Percentiles rank a stretch among this genome's conserved stretches.
These are phyloP conservation scores for Nannizziopsis barbatae DNA, from an alignment of 2,329 filamentous ascomycete genomes.

Conservation along the genomic window DNA sequence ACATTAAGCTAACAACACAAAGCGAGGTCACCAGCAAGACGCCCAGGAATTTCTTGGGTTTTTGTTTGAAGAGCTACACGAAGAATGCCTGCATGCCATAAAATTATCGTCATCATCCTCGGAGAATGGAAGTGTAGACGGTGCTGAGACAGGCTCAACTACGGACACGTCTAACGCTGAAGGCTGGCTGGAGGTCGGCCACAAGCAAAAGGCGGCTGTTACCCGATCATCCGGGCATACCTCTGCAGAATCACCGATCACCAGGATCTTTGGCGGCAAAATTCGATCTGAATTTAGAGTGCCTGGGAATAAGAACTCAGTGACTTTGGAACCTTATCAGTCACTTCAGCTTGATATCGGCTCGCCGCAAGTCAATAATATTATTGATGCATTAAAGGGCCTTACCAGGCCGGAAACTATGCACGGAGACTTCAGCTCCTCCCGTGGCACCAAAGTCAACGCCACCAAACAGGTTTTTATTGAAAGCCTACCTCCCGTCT, in stretches of 20 bases:
- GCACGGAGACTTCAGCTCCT: slow-evolving; percentile 71
- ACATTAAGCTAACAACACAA: slow-evolving; percentile 19
- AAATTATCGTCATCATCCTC: slow-evolving; percentile 39
- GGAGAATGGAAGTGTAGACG: slow-evolving; percentile 36
- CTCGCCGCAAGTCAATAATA: slow-evolving; percentile 73
- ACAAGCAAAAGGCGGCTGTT: slow-evolving; percentile 74
- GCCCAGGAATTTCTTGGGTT: slow-evolving; percentile 95
- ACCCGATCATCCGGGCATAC: slow-evolving; percentile 74
- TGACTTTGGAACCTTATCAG: slow-evolving; percentile 88
- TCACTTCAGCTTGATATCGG: slow-evolving; percentile 92
- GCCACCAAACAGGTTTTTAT: slow-evolving; percentile 94
- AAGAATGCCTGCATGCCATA: slow-evolving; percentile 77
- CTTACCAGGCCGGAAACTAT: slow-evolving; percentile 75
- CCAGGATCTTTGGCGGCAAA: slow-evolving; percentile 87
- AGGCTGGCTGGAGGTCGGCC: slow-evolving; percentile 91
- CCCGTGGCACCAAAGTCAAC: slow-evolving; percentile 61
- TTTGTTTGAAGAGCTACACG: slow-evolving; percentile 79
- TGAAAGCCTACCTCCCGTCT: slow-evolving; percentile 75
- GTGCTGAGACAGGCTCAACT: slow-evolving; percentile 30
- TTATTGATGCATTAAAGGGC: slow-evolving; percentile 77
- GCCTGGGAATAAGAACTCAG: slow-evolving; percentile 75
- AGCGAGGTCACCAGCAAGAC: slow-evolving; percentile 94
- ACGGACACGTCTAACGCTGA: slow-evolving; percentile 39
- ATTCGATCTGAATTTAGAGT: slow-evolving; percentile 81
- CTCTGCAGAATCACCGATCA: slow-evolving; percentile 67